These are phyloP conservation scores for Klebsormidium nitens DNA, from an alignment of 139 green algal genomes.

Conservation along the genomic window DNA sequence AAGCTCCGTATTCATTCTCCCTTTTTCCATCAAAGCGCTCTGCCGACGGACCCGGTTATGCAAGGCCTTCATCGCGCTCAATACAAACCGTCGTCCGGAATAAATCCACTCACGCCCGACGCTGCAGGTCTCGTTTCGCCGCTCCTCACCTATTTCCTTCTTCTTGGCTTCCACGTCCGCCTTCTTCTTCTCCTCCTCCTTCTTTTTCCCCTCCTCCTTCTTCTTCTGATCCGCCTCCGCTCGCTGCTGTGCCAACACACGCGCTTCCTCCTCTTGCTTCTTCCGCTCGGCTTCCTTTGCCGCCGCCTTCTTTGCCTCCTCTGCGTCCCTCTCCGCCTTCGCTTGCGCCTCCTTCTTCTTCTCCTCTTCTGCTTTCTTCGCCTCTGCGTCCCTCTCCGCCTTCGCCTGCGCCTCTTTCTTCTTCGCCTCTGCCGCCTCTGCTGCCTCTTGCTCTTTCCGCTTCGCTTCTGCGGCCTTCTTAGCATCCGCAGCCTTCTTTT, in stretches of 20 bases:
- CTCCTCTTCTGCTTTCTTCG: constrained; percentile 1
- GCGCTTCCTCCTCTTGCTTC: not conserved
- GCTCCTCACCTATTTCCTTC: no score
- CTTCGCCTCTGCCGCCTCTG: constrained; percentile 15
- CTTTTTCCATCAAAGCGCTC: no score
- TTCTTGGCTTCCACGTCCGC: constrained; percentile 7
- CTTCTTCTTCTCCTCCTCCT: constrained; percentile 8
- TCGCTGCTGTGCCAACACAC: no score
- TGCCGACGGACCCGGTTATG: no score
- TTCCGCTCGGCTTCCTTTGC: not conserved
- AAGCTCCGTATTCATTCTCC: not conserved
- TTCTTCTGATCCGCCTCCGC: not conserved
- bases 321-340: constrained; percentile 2
- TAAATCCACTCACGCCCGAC: no score
- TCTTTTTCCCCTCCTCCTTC: constrained; percentile 8
- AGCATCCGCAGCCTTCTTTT: not conserved
- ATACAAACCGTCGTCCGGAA: no score
- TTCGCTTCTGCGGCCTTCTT: constrained; percentile 19
- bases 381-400: constrained; percentile 9
- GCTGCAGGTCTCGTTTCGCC: no score
- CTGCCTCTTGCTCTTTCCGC: constrained; percentile 5
- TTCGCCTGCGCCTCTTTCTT: constrained; percentile 4
- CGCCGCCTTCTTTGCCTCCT: constrained; percentile 6
- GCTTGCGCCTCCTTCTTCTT: constrained; percentile 17
- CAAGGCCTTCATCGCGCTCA: no score